Evolutionary conservation across 2,329 filamentous ascomycete genomes (phyloP).

Genomic region (Pseudogymnoascus sp.): DNA sequence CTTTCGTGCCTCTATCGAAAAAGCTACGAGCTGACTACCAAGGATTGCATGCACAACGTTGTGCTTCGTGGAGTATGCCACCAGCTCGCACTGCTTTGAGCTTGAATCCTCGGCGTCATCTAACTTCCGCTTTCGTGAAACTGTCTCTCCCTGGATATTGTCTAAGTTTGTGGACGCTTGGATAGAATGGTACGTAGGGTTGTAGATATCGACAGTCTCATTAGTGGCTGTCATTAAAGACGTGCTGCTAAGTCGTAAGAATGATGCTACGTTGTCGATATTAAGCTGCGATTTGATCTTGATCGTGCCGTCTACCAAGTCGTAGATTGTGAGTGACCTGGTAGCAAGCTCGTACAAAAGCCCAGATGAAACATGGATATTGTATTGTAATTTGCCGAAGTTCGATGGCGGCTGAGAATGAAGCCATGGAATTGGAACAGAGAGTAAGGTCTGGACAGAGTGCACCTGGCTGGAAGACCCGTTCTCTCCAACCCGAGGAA

Average conservation of each 20-base stretch:
- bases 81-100: constrained; percentile 36
- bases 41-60: constrained; percentile 59
- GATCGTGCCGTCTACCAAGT: constrained; percentile 56
- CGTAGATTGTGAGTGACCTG: constrained; percentile 52
- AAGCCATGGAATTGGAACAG: constrained; percentile 16
- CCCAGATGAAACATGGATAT: constrained; percentile 57
- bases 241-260: constrained; percentile 59
- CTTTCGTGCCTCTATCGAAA: constrained; percentile 60
- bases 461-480: constrained; percentile 9
- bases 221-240: constrained; percentile 56
- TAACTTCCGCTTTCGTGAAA: constrained; percentile 24
- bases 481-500: constrained; percentile 17
- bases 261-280: constrained; percentile 49
- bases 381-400: constrained; percentile 32
- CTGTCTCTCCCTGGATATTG: constrained; percentile 8
- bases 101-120: constrained; percentile 12
- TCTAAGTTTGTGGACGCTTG: constrained; percentile 35
- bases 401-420: constrained; percentile 4
- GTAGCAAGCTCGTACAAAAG: constrained; percentile 53
- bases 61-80: constrained; percentile 57
- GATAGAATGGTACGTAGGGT: constrained; percentile 56
- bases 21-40: constrained; percentile 57
- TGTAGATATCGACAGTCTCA: constrained; percentile 54
- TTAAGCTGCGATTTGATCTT: constrained; percentile 50
- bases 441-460: constrained; percentile 26